A percentile compares a stretch with the other conserved stretches of the same genome.
phyloP scores from a whole-genome alignment of 495 filamentous ascomycete species.

The Neurospora terricola region DNA sequence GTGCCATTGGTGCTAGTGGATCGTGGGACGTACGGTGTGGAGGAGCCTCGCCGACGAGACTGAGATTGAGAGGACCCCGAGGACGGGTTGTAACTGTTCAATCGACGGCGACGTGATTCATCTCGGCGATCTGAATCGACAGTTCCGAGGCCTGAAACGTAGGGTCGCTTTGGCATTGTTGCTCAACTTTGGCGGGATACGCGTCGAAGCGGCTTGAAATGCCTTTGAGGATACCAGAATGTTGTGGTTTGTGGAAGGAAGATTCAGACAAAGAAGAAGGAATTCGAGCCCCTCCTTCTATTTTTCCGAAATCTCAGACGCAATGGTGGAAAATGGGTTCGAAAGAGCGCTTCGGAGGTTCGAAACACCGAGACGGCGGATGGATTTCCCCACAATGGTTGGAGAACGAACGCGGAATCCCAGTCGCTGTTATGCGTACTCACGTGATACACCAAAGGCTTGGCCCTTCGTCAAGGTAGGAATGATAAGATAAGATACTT shows the following conservation, averaged over 20 bases:
- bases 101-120: background rate
- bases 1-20: background rate
- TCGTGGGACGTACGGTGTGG: background rate
- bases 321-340: background rate
- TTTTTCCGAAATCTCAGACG: background rate
- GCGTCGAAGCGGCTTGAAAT: background rate
- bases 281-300: background rate
- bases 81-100: background rate
- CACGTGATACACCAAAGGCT: background rate
- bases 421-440: background rate
- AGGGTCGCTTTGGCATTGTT: background rate
- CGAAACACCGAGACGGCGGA: background rate
- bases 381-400: background rate
- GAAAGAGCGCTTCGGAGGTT: background rate
- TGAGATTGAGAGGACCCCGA: background rate
- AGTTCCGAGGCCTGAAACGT: background rate
- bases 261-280: background rate
- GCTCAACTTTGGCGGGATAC: background rate
- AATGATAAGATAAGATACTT: background rate
- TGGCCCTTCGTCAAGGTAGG: background rate
- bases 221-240: background rate
- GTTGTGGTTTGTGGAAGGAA: background rate
- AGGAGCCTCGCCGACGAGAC: background rate
- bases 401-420: background rate
- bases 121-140: background rate